Conservation (phyloP, 768 basidiomycete species). For the Kwoniella dendrophila region DNA sequence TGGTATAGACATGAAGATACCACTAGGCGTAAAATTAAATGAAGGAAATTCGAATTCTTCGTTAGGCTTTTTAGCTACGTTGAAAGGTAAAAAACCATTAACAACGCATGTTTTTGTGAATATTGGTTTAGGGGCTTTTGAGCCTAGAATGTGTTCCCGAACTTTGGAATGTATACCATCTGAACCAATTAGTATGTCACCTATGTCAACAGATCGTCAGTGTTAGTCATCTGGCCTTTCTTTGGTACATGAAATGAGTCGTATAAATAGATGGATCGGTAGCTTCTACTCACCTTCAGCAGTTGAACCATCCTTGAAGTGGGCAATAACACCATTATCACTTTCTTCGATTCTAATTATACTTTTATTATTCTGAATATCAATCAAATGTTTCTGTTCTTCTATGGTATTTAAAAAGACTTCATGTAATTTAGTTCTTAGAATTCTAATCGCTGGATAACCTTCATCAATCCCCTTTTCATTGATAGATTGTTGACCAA, state of each 20-base stretch:
- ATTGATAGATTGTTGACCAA: no score
- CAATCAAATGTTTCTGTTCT: slow-evolving; percentile 13
- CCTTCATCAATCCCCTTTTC: slow-evolving; percentile 17
- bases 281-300: slow-evolving; percentile 18
- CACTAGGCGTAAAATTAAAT: slow-evolving; percentile 18
- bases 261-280: background rate
- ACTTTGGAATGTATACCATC: slow-evolving; percentile 44
- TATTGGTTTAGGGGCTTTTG: slow-evolving; percentile 3
- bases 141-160: slow-evolving; percentile 26
- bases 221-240: background rate
- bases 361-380: slow-evolving; percentile 24
- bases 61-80: slow-evolving; percentile 8
- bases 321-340: slow-evolving; percentile 22
- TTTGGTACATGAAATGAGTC: background rate
- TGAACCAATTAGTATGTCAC: slow-evolving; percentile 39
- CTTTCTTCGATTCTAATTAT: slow-evolving; percentile 26
- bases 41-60: slow-evolving; percentile 16
- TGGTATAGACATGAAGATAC: slow-evolving; percentile 24
- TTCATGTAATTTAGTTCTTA: slow-evolving; percentile 25
- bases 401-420: slow-evolving; percentile 21
- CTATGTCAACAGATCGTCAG: slow-evolving; percentile 16
- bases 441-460: slow-evolving; percentile 28
- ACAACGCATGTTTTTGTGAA: slow-evolving; percentile 8
- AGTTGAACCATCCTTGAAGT: slow-evolving; percentile 29
- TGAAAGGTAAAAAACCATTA: slow-evolving; percentile 13